Evolutionary conservation across 2,329 filamentous ascomycete genomes (phyloP).

Genomic region (Pyrenochaeta sp.): DNA sequence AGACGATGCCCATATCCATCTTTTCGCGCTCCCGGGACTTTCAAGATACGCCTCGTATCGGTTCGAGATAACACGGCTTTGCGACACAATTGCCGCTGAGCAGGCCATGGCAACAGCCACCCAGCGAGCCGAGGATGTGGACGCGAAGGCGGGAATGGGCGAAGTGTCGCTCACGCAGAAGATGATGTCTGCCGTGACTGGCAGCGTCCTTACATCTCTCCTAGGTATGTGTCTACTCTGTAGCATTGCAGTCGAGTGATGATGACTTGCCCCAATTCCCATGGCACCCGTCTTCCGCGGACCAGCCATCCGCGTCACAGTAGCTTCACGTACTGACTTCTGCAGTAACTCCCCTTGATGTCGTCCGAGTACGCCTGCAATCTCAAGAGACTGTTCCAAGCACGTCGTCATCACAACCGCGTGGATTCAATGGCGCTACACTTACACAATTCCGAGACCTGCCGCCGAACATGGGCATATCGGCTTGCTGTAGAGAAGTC

Average conservation of each 20-base stretch:
- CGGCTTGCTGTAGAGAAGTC: constrained; percentile 93
- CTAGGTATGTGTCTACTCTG: constrained; percentile 71
- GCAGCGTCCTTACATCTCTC: constrained; percentile 87
- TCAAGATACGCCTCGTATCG: constrained; percentile 31
- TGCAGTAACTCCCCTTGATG: constrained; percentile 91
- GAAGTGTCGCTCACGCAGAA: constrained; percentile 86
- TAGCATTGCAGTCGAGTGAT: background rate
- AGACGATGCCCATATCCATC: constrained; percentile 41
- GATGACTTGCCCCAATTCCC: background rate
- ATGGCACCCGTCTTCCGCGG: background rate
- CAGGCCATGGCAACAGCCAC: constrained; percentile 39
- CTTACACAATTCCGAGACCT: constrained; percentile 69
- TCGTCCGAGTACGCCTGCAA: constrained; percentile 93
- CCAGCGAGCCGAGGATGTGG: constrained; percentile 51
- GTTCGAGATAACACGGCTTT: constrained; percentile 41
- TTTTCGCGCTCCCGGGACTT: constrained; percentile 31
- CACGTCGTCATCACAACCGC: constrained; percentile 62
- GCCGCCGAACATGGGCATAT: constrained; percentile 87
- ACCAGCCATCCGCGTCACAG: background rate
- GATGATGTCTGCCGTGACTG: constrained; percentile 93
- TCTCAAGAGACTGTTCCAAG: constrained; percentile 71
- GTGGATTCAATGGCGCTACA: constrained; percentile 35
- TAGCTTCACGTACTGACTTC: constrained; percentile 16
- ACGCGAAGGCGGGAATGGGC: constrained; percentile 53
- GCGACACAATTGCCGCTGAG: constrained; percentile 5